phyloP scores from a whole-genome alignment of 176 grass and related monocot species.

The Bolboschoenus planiculmis region DNA sequence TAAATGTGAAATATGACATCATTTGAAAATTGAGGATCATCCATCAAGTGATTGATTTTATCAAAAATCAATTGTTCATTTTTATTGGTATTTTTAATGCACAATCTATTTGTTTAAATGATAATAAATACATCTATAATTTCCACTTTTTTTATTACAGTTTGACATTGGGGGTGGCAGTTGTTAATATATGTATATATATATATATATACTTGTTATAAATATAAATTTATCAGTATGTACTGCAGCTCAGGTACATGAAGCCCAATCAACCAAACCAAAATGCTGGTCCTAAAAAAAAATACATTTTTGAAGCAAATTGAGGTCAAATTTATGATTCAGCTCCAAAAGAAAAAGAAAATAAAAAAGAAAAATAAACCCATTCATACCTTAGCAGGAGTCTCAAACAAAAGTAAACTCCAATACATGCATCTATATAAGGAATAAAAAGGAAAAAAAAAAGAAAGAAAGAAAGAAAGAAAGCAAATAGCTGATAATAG shows the following conservation, averaged over 20 bases:
- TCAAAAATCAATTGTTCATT: background rate
- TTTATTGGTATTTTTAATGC: background rate
- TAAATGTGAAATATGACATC: background rate
- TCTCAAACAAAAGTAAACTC: background rate
- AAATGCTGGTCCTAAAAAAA: background rate
- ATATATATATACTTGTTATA: background rate
- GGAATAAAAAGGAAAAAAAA: background rate
- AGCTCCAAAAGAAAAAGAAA: background rate
- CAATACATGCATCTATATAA: background rate
- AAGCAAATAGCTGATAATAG: background rate
- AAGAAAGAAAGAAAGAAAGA: background rate
- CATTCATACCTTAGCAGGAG: background rate
- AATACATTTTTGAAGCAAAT: background rate
- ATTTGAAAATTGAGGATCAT: background rate
- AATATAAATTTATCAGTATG: background rate
- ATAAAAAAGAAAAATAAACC: background rate
- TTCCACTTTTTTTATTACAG: background rate
- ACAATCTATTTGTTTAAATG: background rate
- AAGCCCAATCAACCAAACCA: background rate
- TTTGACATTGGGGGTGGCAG: background rate
- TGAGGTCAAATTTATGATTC: conserved; percentile 4
- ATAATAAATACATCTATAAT: background rate
- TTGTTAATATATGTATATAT: background rate
- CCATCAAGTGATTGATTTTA: background rate
- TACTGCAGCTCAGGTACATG: background rate